phyloP scores from a whole-genome alignment of 208 protist genomes.

The Leishmania lainsoni region DNA sequence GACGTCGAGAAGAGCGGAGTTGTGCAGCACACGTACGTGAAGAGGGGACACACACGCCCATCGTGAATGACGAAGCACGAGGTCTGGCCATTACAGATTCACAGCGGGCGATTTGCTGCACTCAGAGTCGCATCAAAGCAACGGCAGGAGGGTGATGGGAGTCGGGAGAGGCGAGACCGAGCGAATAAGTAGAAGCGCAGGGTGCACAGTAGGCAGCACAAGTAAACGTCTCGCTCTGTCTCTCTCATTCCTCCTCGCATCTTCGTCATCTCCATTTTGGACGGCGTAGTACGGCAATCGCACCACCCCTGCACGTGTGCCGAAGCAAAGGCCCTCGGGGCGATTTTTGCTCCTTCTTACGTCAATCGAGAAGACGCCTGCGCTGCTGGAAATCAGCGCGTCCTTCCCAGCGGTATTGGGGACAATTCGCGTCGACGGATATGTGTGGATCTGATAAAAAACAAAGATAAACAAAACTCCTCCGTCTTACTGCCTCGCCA shows the following conservation, averaged over 20 bases:
- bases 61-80: neutral
- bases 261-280: neutral
- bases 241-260: neutral
- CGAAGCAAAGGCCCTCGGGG: neutral
- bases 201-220: neutral
- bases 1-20: slow-evolving; percentile 8
- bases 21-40: neutral
- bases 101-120: neutral
- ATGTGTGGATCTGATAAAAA: neutral
- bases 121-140: neutral
- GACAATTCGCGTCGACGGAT: neutral
- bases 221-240: neutral
- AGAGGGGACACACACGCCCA: neutral
- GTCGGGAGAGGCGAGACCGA: neutral
- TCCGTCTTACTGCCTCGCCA: neutral
- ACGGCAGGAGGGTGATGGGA: neutral
- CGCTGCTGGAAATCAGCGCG: neutral
- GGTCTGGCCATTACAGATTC: neutral
- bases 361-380: neutral
- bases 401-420: neutral
- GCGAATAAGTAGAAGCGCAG: neutral
- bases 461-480: neutral
- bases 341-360: neutral
- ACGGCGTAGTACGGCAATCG: neutral
- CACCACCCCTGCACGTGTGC: neutral